phyloP scores from a whole-genome alignment of 306 rosid genomes.

The Cucurbita pepo region DNA sequence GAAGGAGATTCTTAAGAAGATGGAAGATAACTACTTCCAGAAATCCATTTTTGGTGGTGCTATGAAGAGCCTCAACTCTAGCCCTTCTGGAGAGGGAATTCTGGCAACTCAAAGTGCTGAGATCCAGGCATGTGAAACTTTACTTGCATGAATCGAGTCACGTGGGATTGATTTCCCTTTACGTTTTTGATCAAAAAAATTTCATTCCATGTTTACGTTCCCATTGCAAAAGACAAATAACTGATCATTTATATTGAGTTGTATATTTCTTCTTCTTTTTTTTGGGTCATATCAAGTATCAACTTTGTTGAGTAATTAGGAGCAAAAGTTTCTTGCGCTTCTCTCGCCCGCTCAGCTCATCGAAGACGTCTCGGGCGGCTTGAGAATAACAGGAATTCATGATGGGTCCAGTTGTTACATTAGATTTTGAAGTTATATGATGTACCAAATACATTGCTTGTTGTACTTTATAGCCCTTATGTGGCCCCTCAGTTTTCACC shows the following conservation, averaged over 20 bases:
- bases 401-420: neutral
- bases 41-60: constrained; percentile 12
- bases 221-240: neutral
- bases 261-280: constrained; percentile 6
- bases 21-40: constrained; percentile 15
- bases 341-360: constrained; percentile 2
- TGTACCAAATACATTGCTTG: constrained; percentile 9
- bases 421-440: constrained; percentile 9
- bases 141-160: constrained; percentile 4
- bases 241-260: constrained; percentile 10
- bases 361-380: neutral
- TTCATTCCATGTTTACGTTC: neutral
- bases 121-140: constrained; percentile 20
- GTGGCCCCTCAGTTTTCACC: constrained; percentile 1
- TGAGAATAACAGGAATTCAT: constrained; percentile 3
- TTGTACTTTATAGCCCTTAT: neutral
- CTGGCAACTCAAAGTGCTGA: constrained; percentile 9
- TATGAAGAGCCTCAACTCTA: constrained; percentile 11
- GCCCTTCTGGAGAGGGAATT: constrained; percentile 13
- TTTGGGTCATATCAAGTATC: neutral
- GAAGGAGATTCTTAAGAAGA: constrained; percentile 16
- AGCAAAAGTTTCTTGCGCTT: constrained; percentile 4
- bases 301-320: constrained; percentile 12
- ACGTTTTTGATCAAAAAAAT: constrained; percentile 1
- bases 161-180: constrained; percentile 6